Evolutionary conservation across 768 basidiomycete genomes (phyloP), one percentile per base, ranked within the genome.

Genomic region (Tubosaeta brunneosetosa): DNA sequence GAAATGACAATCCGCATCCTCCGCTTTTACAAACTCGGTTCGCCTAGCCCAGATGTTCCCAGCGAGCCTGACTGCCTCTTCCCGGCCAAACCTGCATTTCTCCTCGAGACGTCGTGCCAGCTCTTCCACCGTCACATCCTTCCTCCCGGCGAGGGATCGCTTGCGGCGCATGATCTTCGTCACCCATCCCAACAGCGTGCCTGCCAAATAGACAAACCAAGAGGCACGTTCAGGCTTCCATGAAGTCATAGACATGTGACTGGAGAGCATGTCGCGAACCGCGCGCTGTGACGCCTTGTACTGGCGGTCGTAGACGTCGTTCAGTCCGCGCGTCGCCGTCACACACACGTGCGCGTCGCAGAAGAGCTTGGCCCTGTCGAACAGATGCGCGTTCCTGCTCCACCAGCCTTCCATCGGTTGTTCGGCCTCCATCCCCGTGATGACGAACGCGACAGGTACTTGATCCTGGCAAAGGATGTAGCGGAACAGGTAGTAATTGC

Each of bases 311-410:
- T 71, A 64, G 19, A 52, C 59, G 41, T 55, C 34, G 0, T 61
- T 45, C 19, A 53, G 44, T 6, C 73, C 65, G 16, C 51, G 53
- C 17, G 51, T 72, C 5, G 71, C 67, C 0, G 73, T 74, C 51
- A 77, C 62, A 48, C 77, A 77, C 0, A 63, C 76, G 22, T 73
- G 68, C n/a, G 69, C 69, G 8, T 52, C 47, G 5, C 70, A 63
- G 1, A 26, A 45, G 42, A 55, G 60, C 4, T 52, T 48, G 25
- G 49, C 54, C 37, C 10, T 45, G 36, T 48, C 31, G 52, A 77
- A 77, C 0, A 22, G 10, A 9, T 38, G 40, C 12, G 63, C 55
- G 34, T 76, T 76, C 49, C 58, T 51, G 7, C 3, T 7, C 70
- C 69, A 70, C 69, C 69, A 70, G 0, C 11, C 22, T 31, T 71